Evolutionary conservation across 352 stramenopile species (phyloP).

Genomic region (Pythium myriotylum): DNA sequence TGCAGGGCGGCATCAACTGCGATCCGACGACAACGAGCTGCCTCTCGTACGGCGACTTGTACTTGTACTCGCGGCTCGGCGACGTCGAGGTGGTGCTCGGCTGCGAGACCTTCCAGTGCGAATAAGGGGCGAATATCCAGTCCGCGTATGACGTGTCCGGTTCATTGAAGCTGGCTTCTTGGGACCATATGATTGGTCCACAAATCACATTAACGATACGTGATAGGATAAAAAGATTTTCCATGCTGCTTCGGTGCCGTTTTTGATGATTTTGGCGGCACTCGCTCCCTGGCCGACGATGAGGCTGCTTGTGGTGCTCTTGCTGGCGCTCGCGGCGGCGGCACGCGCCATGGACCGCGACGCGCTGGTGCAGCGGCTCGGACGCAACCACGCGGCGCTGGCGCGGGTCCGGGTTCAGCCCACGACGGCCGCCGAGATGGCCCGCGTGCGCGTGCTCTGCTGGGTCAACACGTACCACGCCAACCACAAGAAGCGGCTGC

Average conservation of each 20-base stretch:
- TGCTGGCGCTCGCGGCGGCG: constrained; percentile 10
- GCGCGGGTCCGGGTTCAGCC: constrained; percentile 65
- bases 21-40: constrained; percentile 49
- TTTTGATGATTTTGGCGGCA: no score
- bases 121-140: constrained; percentile 20
- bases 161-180: no score
- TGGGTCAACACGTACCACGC: constrained; percentile 87
- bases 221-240: not conserved
- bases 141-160: no score
- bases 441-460: constrained; percentile 68
- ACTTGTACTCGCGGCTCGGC: constrained; percentile 61
- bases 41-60: constrained; percentile 63
- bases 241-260: constrained; percentile 3
- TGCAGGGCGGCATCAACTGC: constrained; percentile 73
- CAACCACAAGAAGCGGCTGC: constrained; percentile 67
- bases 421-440: constrained; percentile 37
- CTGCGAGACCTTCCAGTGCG: constrained; percentile 67
- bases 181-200: constrained; percentile 6
- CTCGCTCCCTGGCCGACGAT: not conserved
- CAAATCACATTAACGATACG: not conserved
- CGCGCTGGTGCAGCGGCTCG: constrained; percentile 45
- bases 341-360: constrained; percentile 12
- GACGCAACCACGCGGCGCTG: constrained; percentile 71
- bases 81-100: constrained; percentile 72
- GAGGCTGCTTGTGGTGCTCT: not conserved